phyloP scores from a whole-genome alignment of 805 yeast species.

The Ogataea haglerorum region DNA sequence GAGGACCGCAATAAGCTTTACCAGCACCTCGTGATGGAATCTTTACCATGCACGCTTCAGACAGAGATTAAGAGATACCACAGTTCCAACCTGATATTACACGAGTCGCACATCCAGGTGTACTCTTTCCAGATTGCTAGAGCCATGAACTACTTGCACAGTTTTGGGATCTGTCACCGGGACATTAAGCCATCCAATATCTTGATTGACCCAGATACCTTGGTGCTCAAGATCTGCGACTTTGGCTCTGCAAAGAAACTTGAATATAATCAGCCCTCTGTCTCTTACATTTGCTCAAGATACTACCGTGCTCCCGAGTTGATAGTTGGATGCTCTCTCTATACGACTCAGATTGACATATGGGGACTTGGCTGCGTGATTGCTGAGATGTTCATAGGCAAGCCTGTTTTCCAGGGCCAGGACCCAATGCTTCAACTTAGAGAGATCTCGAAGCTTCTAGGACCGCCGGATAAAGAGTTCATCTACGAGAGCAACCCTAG shows the following conservation, averaged over 20 bases:
- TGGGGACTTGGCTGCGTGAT: constrained; percentile 98
- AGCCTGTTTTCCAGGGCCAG: constrained; percentile 93
- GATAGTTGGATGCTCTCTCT: constrained; percentile 83
- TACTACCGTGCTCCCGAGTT: constrained; percentile 96
- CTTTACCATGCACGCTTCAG: constrained; percentile 78
- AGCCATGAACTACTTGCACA: constrained; percentile 79
- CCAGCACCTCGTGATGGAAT: constrained; percentile 84
- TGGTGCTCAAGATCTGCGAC: constrained; percentile 73
- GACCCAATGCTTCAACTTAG: constrained; percentile 84
- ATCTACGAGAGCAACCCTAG: constrained; percentile 71
- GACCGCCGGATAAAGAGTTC: constrained; percentile 77
- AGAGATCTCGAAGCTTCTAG: constrained; percentile 84
- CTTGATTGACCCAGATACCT: constrained; percentile 66
- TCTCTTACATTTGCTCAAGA: constrained; percentile 92
- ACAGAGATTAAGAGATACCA: constrained; percentile 69
- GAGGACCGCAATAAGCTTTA: constrained; percentile 59
- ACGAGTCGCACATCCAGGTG: constrained; percentile 70
- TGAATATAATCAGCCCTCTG: constrained; percentile 80
- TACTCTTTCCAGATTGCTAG: constrained; percentile 78
- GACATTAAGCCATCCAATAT: constrained; percentile 84
- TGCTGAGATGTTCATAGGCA: constrained; percentile 90
- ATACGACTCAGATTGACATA: constrained; percentile 88
- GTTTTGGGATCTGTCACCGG: constrained; percentile 77
- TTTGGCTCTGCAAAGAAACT: constrained; percentile 82
- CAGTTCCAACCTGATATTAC: constrained; percentile 56